Conservation (phyloP, 2,329 filamentous ascomycete genomes). For the Diaporthe citri region DNA sequence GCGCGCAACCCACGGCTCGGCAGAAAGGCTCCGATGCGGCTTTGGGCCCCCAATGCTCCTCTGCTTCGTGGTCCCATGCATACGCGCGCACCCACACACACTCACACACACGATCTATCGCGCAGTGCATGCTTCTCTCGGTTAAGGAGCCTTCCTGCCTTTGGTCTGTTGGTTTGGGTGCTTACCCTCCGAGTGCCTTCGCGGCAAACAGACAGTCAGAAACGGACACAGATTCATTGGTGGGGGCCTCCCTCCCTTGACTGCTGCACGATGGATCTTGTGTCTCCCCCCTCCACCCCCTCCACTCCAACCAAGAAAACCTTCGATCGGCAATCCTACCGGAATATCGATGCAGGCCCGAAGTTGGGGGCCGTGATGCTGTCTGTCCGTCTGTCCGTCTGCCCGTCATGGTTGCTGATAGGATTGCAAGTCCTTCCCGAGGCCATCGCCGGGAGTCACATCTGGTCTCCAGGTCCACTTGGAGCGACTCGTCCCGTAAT, state of each 20-base stretch:
- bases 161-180: constrained; percentile 10
- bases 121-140: constrained; percentile 22
- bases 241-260: neutral
- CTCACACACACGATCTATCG: neutral
- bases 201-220: neutral
- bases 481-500: neutral
- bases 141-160: neutral
- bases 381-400: neutral
- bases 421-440: neutral
- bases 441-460: constrained; percentile 10
- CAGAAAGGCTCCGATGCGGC: constrained; percentile 30
- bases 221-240: neutral
- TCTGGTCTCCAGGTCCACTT: constrained; percentile 31
- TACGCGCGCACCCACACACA: neutral
- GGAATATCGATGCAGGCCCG: neutral
- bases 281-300: neutral
- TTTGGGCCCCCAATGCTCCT: constrained; percentile 26
- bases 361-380: constrained; percentile 11
- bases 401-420: neutral
- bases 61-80: neutral
- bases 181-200: neutral
- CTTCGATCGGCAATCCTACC: constrained; percentile 19
- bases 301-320: neutral
- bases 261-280: constrained; percentile 24
- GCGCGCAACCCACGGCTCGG: constrained; percentile 4